Evolutionary conservation across 164 flowering plant species (phyloP).

Genomic region (Tetracentron sinense): DNA sequence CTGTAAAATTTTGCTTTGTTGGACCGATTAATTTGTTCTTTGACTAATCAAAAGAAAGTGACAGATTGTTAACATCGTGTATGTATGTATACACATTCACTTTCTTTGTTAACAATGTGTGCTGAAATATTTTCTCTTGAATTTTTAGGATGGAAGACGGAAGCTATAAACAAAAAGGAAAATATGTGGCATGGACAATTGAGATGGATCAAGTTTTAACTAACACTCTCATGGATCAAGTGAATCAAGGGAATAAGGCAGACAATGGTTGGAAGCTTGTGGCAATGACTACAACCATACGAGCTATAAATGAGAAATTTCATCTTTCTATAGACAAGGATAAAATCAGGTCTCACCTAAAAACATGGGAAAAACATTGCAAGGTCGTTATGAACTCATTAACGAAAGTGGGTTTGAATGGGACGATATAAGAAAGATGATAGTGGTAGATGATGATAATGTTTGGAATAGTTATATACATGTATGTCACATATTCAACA

Average conservation of each 20-base stretch:
- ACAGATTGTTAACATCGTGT: too few relatives aligned
- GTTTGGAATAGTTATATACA: neutral
- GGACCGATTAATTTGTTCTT: too few relatives aligned
- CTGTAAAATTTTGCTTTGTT: too few relatives aligned
- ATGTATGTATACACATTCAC: too few relatives aligned
- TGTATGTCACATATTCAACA: neutral
- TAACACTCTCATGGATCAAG: neutral
- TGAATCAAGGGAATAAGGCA: neutral
- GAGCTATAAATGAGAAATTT: neutral
- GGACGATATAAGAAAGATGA: neutral
- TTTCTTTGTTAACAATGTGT: too few relatives aligned
- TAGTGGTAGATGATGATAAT: neutral
- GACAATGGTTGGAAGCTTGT: neutral
- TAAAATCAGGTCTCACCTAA: neutral
- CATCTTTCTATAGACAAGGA: neutral
- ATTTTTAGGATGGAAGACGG: neutral
- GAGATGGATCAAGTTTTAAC: neutral
- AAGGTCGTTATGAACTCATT: neutral
- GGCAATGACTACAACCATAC: neutral
- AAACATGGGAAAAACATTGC: neutral
- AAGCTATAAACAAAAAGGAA: neutral
- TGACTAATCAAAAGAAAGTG: too few relatives aligned
- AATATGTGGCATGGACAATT: neutral
- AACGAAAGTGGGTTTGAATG: neutral
- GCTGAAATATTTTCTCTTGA: too few relatives aligned